A percentile compares a stretch with the other conserved stretches of the same genome.
These are phyloP conservation scores for Ceratocystis colombiana DNA, from an alignment of 2,329 filamentous ascomycete species.

Conservation along the genomic window DNA sequence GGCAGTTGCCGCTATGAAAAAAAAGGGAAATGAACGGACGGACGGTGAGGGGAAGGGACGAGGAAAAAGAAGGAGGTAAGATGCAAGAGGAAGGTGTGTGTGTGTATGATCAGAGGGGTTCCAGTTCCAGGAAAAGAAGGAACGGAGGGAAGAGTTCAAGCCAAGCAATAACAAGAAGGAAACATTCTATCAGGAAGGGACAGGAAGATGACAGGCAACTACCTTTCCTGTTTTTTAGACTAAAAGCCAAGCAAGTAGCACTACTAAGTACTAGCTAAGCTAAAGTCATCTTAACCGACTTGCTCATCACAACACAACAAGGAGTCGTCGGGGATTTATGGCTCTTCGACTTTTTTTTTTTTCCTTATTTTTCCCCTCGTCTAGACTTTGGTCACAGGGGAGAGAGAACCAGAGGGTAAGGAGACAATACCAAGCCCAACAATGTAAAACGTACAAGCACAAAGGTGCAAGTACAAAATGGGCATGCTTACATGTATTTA, in stretches of 20 bases:
- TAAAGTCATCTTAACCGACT: constrained; percentile 12
- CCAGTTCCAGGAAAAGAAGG: constrained; percentile 2
- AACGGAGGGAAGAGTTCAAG: neutral
- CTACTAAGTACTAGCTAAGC: constrained; percentile 10
- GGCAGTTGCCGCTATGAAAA: neutral
- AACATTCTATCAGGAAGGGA: neutral
- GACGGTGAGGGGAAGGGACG: neutral
- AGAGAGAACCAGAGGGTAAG: neutral
- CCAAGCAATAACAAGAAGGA: constrained; percentile 1
- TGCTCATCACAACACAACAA: constrained; percentile 9
- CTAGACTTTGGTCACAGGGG: neutral
- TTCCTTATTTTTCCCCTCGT: neutral
- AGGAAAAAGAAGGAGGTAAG: constrained; percentile 5
- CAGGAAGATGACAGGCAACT: constrained; percentile 13
- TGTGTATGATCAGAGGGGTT: constrained; percentile 3
- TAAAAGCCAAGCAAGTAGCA: neutral
- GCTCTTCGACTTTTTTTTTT: constrained; percentile 1
- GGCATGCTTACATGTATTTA: neutral
- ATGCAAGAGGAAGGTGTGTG: constrained; percentile 5
- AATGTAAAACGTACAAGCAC: neutral
- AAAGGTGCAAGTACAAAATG: neutral
- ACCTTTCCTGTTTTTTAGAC: constrained; percentile 5
- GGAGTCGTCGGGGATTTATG: constrained; percentile 11
- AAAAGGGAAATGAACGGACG: neutral
- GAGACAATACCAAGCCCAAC: neutral